phyloP scores from a whole-genome alignment of 2,329 filamentous ascomycete species.

The Fusarium lateritium region DNA sequence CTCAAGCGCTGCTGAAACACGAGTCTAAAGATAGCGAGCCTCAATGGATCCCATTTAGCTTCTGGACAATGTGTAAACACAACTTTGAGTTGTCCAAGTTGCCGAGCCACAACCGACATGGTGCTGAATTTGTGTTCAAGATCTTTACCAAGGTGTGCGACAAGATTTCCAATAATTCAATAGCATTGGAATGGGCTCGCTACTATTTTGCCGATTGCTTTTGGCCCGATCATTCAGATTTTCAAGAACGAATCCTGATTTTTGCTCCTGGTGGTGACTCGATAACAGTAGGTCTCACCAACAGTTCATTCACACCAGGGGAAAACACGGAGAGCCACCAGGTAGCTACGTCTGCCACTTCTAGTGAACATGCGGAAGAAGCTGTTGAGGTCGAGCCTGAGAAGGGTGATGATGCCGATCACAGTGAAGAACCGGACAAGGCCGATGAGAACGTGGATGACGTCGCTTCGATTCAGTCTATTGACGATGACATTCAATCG shows the following conservation, averaged over 20 bases:
- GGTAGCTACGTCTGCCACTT: background rate
- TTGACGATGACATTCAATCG: constrained; percentile 10
- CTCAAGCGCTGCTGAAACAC: background rate
- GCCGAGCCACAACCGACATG: background rate
- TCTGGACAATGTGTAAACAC: constrained; percentile 5
- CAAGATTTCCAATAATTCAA: background rate
- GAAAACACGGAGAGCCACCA: background rate
- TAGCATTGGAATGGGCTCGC: background rate
- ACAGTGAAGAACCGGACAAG: background rate
- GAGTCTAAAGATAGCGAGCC: background rate
- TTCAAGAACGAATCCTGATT: background rate
- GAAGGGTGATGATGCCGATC: background rate
- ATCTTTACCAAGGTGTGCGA: constrained; percentile 1
- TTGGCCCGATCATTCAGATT: background rate
- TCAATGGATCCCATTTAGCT: constrained; percentile 5
- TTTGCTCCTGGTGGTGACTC: background rate
- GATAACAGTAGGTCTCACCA: background rate
- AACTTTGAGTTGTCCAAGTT: background rate
- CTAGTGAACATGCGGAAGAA: background rate
- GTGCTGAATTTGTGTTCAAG: constrained; percentile 1
- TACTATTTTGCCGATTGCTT: constrained; percentile 2
- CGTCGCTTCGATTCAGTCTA: constrained; percentile 3
- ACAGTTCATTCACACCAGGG: background rate
- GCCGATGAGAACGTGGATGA: background rate
- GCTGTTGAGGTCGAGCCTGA: background rate